Percentiles rank a stretch among this genome's conserved stretches.
phyloP scores from a whole-genome alignment of 768 basidiomycete species.

The Myochromella boudieri region DNA sequence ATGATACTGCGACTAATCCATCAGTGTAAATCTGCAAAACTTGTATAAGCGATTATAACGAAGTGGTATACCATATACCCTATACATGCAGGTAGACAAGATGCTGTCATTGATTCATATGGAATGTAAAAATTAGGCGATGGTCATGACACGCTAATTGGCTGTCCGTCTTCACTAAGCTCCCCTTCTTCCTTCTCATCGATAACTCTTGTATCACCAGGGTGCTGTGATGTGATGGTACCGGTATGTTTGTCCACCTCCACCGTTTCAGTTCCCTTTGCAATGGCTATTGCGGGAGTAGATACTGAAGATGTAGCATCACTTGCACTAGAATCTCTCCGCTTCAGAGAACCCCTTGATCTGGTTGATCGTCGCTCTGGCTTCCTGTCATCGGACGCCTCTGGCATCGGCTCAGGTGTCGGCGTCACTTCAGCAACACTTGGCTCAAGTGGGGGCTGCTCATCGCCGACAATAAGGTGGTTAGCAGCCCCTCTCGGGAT shows the following conservation, averaged over 20 bases:
- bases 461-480: slow-evolving; percentile 32
- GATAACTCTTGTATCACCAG: slow-evolving; percentile 20
- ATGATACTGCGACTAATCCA: too few relatives aligned
- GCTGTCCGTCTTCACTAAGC: slow-evolving; percentile 32
- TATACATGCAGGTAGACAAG: too few relatives aligned
- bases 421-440: slow-evolving; percentile 18
- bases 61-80: too few relatives aligned
- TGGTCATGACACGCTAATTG: not conserved
- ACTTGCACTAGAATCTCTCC: slow-evolving; percentile 54
- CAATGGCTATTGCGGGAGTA: slow-evolving; percentile 9
- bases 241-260: slow-evolving; percentile 15
- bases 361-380: slow-evolving; percentile 49
- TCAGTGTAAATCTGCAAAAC: too few relatives aligned
- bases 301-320: slow-evolving; percentile 40
- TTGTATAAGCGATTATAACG: too few relatives aligned
- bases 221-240: slow-evolving; percentile 6
- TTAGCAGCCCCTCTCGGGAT: slow-evolving; percentile 43
- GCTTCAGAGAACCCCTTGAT: slow-evolving; percentile 37
- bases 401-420: slow-evolving; percentile 29
- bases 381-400: slow-evolving; percentile 34
- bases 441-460: slow-evolving; percentile 37
- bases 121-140: too few relatives aligned
- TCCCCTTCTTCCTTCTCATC: slow-evolving; percentile 40
- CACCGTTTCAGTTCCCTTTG: slow-evolving; percentile 12
- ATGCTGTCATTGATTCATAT: too few relatives aligned